Percentiles rank a stretch among this genome's conserved stretches.
phyloP scores from a whole-genome alignment of 1,284 basidiomycete genomes.

The Sphaerobolus stellatus region DNA sequence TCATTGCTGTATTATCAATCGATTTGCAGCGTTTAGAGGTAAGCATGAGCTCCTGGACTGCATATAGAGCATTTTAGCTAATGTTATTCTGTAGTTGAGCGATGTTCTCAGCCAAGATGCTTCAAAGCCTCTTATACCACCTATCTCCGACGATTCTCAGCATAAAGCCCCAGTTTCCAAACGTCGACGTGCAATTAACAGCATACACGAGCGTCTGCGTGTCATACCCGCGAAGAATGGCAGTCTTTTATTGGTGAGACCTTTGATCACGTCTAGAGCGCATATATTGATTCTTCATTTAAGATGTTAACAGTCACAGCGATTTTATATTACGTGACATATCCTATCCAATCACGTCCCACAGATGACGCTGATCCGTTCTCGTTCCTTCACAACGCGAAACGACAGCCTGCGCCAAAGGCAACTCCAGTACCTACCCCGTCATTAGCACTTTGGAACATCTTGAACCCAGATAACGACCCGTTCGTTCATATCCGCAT shows the following conservation, averaged over 20 bases:
- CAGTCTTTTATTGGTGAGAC: conserved; percentile 8
- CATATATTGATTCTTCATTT: conserved; percentile 12
- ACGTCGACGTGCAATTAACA: conserved; percentile 43
- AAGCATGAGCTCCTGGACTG: conserved; percentile 23
- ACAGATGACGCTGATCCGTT: conserved; percentile 26
- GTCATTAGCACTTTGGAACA: conserved; percentile 75
- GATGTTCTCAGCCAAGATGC: conserved; percentile 73
- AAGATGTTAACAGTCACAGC: conserved; percentile 74
- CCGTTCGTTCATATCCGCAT: conserved; percentile 76
- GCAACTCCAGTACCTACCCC: conserved; percentile 37
- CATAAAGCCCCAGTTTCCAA: conserved; percentile 29
- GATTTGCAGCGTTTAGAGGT: conserved; percentile 89
- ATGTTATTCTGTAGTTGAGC: conserved; percentile 53
- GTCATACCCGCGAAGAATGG: conserved; percentile 6
- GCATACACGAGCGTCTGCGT: conserved; percentile 30
- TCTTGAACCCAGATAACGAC: conserved; percentile 73
- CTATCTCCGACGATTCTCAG: conserved; percentile 29
- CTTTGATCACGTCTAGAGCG: neutral
- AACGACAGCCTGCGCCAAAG: conserved; percentile 6
- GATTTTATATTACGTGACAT: conserved; percentile 69
- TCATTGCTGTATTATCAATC: conserved; percentile 85
- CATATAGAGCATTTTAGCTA: neutral
- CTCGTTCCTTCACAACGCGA: conserved; percentile 23
- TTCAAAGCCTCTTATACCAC: conserved; percentile 22
- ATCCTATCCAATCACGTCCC: conserved; percentile 44